Evolutionary conservation across 371 early-diverging fungal species (phyloP).

Genomic region (Rhizopus sp.): DNA sequence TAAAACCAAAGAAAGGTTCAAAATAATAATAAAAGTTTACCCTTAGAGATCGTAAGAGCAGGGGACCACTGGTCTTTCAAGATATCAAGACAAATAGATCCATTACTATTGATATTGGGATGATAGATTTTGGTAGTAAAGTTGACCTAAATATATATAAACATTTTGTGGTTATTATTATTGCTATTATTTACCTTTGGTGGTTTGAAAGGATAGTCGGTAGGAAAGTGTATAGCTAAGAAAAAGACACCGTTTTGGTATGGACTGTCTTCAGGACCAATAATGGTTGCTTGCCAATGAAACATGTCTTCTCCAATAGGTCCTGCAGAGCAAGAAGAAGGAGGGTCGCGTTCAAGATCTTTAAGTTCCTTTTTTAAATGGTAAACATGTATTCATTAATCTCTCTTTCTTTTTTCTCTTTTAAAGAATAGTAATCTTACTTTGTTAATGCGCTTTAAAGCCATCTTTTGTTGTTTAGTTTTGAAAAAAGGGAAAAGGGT

Average conservation of each 20-base stretch:
- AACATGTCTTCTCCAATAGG: conserved; percentile 85
- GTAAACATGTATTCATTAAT: too few relatives aligned
- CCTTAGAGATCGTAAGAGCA: conserved; percentile 95
- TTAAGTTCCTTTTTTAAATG: conserved; percentile 74
- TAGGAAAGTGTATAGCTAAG: conserved; percentile 96
- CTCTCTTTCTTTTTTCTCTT: too few relatives aligned
- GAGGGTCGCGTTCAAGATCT: conserved; percentile 94
- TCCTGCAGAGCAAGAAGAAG: conserved; percentile 90
- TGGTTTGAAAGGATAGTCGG: conserved; percentile 99
- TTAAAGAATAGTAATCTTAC: conserved; percentile 7
- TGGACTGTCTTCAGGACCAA: conserved; percentile 84
- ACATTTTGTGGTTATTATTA: background rate
- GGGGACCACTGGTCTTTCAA: conserved; percentile 99
- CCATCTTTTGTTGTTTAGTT: conserved; percentile 11
- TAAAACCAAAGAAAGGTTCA: conserved; percentile 1
- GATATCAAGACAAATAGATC: conserved; percentile 97
- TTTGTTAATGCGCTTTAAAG: conserved; percentile 25
- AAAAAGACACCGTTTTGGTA: conserved; percentile 92
- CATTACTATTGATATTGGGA: conserved; percentile 99
- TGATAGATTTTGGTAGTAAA: conserved; percentile 98
- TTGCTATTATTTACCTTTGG: conserved; percentile 71
- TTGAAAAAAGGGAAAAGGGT: background rate
- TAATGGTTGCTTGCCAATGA: conserved; percentile 95
- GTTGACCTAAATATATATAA: conserved; percentile 59
- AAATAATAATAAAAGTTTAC: conserved; percentile 29